These are phyloP conservation scores for Neltuma alba DNA, from an alignment of 306 rosid species.

Conservation along the genomic window DNA sequence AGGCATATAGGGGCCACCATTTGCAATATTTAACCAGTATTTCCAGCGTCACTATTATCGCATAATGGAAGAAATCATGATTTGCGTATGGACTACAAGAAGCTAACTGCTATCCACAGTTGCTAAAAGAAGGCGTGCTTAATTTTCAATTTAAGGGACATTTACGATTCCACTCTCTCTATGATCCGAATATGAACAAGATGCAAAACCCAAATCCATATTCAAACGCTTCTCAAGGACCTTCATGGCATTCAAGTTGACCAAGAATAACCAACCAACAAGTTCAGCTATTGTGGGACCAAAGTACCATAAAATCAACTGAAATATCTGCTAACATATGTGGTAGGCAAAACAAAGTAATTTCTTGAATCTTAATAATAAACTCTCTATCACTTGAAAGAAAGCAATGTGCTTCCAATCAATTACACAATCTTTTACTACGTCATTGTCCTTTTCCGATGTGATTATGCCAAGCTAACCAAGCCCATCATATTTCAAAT, in stretches of 20 bases:
- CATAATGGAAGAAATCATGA: background rate
- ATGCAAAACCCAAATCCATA: background rate
- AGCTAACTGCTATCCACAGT: background rate
- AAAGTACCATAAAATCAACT: background rate
- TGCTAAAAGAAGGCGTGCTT: background rate
- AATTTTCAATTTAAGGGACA: background rate
- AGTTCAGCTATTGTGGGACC: constrained; percentile 1
- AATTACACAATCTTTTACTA: background rate
- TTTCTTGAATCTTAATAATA: constrained; percentile 10
- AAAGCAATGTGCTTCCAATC: background rate
- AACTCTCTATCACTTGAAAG: background rate
- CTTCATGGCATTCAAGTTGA: background rate
- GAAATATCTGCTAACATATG: constrained; percentile 19
- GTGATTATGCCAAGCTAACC: background rate
- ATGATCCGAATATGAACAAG: constrained; percentile 2
- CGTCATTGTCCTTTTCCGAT: background rate
- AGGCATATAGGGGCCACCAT: background rate
- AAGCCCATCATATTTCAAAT: background rate
- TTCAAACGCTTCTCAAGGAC: constrained; percentile 3
- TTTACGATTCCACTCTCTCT: background rate
- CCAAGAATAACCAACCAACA: constrained; percentile 3
- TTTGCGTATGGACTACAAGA: background rate
- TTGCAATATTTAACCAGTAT: background rate
- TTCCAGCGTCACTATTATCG: constrained; percentile 2
- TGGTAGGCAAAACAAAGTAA: background rate